A percentile compares a stretch with the other conserved stretches of the same genome.
These are phyloP conservation scores for Colletotrichum liaoningense DNA, from an alignment of 2,329 filamentous ascomycete species.

Conservation along the genomic window DNA sequence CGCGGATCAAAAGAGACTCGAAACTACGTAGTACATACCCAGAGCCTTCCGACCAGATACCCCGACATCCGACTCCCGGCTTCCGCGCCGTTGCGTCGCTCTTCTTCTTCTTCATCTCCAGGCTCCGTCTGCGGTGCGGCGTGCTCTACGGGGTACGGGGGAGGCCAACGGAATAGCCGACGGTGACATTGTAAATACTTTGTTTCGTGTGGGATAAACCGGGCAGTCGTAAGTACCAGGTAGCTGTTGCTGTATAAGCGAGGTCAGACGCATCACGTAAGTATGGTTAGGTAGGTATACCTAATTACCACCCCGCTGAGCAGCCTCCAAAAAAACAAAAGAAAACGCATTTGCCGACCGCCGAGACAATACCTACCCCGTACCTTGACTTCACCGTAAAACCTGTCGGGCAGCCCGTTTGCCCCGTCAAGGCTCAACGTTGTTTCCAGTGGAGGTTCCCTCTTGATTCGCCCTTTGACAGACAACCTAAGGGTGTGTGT, in stretches of 20 bases:
- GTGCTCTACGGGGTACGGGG: neutral
- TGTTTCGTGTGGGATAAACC: neutral
- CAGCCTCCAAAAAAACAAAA: too few relatives aligned
- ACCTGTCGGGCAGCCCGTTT: neutral
- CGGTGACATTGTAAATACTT: neutral
- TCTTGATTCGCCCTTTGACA: neutral
- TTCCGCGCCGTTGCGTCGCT: conserved; percentile 12
- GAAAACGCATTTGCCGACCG: neutral
- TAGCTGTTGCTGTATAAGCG: conserved; percentile 13
- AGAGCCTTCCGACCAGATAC: neutral
- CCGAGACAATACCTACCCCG: neutral
- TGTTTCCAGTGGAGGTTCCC: neutral
- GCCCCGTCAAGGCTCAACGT: neutral
- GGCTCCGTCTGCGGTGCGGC: neutral
- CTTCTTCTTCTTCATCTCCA: neutral
- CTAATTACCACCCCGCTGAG: too few relatives aligned
- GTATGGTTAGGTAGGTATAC: neutral
- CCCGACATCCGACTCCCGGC: conserved; percentile 21
- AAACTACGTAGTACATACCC: neutral
- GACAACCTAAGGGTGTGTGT: neutral
- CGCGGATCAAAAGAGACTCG: neutral
- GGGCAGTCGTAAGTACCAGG: neutral
- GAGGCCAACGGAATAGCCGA: neutral
- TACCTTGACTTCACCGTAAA: too few relatives aligned
- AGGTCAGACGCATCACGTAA: too few relatives aligned